Base-by-base conservation (phyloP, 371 early-diverging fungal species). In the Mucor saturninus region DNA sequence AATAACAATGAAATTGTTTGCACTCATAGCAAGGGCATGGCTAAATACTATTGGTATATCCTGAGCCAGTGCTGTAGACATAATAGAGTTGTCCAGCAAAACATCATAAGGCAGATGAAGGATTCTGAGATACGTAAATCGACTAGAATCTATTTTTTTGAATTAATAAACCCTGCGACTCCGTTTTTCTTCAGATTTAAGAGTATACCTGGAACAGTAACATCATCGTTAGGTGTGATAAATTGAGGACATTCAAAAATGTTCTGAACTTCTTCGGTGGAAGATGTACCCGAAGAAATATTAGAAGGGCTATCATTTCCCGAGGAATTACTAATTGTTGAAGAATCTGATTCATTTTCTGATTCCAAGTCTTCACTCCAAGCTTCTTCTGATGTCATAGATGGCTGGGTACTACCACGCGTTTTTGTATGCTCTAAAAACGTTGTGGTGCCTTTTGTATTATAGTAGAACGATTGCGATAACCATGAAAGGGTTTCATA, bases 201-300 rank as follows among this genome's bases (percentile, higher is more conserved):
- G 10, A 14, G 29, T 21, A 26, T 60, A 60, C 61, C 38, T 45
- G 77, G 77, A 59, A 75, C 72, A 51, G 73, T 67, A 7, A 74
- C 74, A 67, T 74, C 60, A 5, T 71, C 53, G 43, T 80, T 80
- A 21, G 81, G 77, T 14, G 77, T 73, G 64, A 80, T 80, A 54
- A 67, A 75, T 58, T 75, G 61, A n/a, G 80, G 77, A 5, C 75
- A 26, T 32, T 43, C 45, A 15, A 15, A 37, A 46, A 8, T 54
- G 4, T 32, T 6, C 14, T 13, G 14, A 9, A 43, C 14, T 5
- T 14, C 43, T 14, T 43, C 43, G 15, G 43, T 43, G 14, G 43
- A 14, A 5, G 43, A 14, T 5, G 3, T 4, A n/a, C 15, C 14
- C 1, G 14, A n/a, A 5, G 43, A 15, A 28, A 1, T 48, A 48